Conservation (phyloP, 2,329 filamentous ascomycete genomes). For the Talaromyces sp. region DNA sequence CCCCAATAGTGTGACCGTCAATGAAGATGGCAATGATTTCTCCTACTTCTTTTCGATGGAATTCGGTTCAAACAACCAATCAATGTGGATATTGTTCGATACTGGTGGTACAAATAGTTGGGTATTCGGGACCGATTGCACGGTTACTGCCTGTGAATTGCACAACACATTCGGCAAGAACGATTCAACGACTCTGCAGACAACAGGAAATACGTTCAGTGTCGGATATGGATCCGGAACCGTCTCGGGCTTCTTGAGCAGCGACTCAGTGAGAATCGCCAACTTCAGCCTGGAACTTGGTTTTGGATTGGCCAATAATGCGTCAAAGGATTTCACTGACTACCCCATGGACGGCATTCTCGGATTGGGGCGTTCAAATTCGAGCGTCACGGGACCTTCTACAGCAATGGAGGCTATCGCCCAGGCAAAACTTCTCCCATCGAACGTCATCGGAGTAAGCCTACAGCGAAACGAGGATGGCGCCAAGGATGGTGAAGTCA, state of each 20-base stretch:
- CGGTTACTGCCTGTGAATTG: slow-evolving; percentile 60
- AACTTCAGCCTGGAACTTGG: slow-evolving; percentile 61
- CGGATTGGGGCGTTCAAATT: slow-evolving; percentile 65
- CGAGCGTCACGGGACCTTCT: slow-evolving; percentile 35
- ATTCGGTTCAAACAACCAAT: slow-evolving; percentile 49
- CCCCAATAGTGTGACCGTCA: slow-evolving; percentile 49
- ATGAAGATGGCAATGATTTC: slow-evolving; percentile 54
- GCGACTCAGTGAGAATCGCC: slow-evolving; percentile 66
- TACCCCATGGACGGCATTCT: slow-evolving; percentile 89
- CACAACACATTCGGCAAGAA: slow-evolving; percentile 68
- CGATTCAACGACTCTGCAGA: slow-evolving; percentile 63
- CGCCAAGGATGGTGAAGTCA: slow-evolving; percentile 69
- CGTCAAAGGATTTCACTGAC: slow-evolving; percentile 68
- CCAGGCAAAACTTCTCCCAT: slow-evolving; percentile 54
- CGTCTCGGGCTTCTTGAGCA: slow-evolving; percentile 64
- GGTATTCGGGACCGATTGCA: slow-evolving; percentile 74
- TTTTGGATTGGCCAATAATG: slow-evolving; percentile 70
- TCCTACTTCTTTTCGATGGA: slow-evolving; percentile 53
- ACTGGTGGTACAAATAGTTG: slow-evolving; percentile 66
- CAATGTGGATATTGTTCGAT: slow-evolving; percentile 55
- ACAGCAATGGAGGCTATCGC: slow-evolving; percentile 55
- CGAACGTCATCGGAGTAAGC: slow-evolving; percentile 69
- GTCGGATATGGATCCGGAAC: slow-evolving; percentile 75
- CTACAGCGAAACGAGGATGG: slow-evolving; percentile 66
- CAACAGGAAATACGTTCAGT: slow-evolving; percentile 54